Base-by-base conservation (phyloP, 2,329 filamentous ascomycete genomes). In the Ophiostoma sp. region DNA sequence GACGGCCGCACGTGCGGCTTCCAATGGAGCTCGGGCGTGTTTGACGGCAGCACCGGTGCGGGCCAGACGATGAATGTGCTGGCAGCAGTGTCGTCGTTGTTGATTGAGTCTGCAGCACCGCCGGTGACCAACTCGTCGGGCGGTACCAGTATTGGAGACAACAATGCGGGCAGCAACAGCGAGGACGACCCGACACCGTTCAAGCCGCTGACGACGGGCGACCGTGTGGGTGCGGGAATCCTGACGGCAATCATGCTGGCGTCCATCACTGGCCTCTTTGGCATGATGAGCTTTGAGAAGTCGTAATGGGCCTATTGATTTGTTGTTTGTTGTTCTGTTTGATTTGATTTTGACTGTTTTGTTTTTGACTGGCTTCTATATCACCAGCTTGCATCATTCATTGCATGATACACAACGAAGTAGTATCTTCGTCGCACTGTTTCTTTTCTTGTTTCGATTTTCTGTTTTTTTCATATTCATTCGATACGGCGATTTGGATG, bases 221-320 rank as follows among this genome's bases (percentile, higher is more conserved):
- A 93, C 74, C 85, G 81, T 71, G 89, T 85, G 6, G 91, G 89
- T 11, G 90, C 90, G 49, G 85, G 85, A 11, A 84, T 92, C 70
- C 72, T 82, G 66, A 93, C 90, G 38, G 77, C 85, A 2, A 65
- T 87, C 5, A 76, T 89, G 3, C 75, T 91, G 1, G 55, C 18
- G 0, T 69, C 72, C n/a, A 72, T 74, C 7, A 73, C 72, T 4
- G 74, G 73, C 8, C 75, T 76, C 69, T 78, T 78, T 73, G 73
- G 72, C 2, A 77, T 76, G 74, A 78, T 79, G 76, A 75, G 73
- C 52, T 44, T 74, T 44, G 75, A 69, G 4, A 36, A 8, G 38
- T 69, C 67, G 47, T 65, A 55, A n/a, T 27, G 49, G 18, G 18
- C 14, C 4, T 55, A n/a, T n/a, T 8, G n/a, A 18, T 38, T 9